Conservation (phyloP, 306 rosid species). For the Dalbergia oliveri region DNA sequence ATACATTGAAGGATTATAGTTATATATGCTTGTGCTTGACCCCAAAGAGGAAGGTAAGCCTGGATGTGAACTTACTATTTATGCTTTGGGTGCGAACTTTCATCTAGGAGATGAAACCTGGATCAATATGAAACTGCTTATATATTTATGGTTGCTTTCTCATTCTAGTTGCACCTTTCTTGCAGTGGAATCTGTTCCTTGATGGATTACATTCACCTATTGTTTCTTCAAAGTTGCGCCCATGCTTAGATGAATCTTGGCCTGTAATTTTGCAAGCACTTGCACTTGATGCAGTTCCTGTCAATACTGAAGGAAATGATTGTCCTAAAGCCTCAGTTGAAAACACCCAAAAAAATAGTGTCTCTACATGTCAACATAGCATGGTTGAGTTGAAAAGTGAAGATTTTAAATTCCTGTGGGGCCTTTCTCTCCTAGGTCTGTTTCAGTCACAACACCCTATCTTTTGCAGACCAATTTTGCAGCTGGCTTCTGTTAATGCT, state of each 20-base stretch:
- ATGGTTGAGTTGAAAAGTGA: conserved; percentile 83
- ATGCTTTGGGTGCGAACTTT: conserved; percentile 29
- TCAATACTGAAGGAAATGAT: conserved; percentile 60
- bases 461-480: conserved; percentile 61
- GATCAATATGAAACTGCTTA: conserved; percentile 11
- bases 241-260: conserved; percentile 98
- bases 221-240: conserved; percentile 75
- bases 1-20: conserved; percentile 80
- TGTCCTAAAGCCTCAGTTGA: conserved; percentile 45
- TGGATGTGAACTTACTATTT: conserved; percentile 42
- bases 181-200: conserved; percentile 90
- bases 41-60: conserved; percentile 76
- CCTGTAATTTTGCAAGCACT: conserved; percentile 96
- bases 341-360: conserved; percentile 48
- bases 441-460: conserved; percentile 74
- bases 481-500: conserved; percentile 54
- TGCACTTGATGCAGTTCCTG: conserved; percentile 92
- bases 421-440: conserved; percentile 81
- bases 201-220: conserved; percentile 90
- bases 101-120: conserved; percentile 37
- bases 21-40: conserved; percentile 71
- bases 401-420: conserved; percentile 89
- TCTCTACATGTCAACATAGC: conserved; percentile 68
- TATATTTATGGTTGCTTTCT: conserved; percentile 41
- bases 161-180: conserved; percentile 46